phyloP scores from a whole-genome alignment of 306 rosid genomes.

The Gillenia trifoliata region DNA sequence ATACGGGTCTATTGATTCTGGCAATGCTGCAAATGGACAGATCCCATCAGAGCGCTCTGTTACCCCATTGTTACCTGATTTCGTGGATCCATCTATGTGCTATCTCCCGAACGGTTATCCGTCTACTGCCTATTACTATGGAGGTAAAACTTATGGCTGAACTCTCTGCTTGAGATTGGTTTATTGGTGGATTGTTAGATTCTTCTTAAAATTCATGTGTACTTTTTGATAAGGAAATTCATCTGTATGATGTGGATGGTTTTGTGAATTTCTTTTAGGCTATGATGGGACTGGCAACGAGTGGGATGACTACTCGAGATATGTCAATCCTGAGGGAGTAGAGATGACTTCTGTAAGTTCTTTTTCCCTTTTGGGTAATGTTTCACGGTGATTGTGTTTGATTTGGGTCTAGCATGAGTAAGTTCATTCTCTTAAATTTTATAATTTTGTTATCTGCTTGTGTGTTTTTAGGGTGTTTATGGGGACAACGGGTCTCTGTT shows the following conservation, averaged over 20 bases:
- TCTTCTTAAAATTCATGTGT: background rate
- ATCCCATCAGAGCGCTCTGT: constrained; percentile 73
- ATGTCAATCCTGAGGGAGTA: constrained; percentile 70
- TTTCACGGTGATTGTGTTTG: background rate
- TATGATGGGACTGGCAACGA: constrained; percentile 64
- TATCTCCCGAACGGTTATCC: constrained; percentile 77
- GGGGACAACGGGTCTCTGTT: constrained; percentile 86
- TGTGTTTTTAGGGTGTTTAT: constrained; percentile 58
- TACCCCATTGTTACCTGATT: constrained; percentile 70
- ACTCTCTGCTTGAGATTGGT: background rate
- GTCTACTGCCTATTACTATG: constrained; percentile 65
- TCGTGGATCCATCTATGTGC: constrained; percentile 62
- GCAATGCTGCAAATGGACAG: constrained; percentile 65
- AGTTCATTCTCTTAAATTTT: background rate
- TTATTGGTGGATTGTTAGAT: background rate
- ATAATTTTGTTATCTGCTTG: background rate
- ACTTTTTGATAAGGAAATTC: background rate
- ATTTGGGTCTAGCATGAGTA: background rate
- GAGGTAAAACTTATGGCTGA: constrained; percentile 42
- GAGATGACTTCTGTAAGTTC: constrained; percentile 72
- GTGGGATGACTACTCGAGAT: constrained; percentile 85
- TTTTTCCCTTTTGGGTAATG: background rate
- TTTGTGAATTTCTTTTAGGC: constrained; percentile 30
- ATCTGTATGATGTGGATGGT: background rate
- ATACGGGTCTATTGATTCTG: constrained; percentile 69